These are phyloP conservation scores for Glaciozyma martinii DNA, from an alignment of 768 basidiomycete genomes.

Conservation along the genomic window DNA sequence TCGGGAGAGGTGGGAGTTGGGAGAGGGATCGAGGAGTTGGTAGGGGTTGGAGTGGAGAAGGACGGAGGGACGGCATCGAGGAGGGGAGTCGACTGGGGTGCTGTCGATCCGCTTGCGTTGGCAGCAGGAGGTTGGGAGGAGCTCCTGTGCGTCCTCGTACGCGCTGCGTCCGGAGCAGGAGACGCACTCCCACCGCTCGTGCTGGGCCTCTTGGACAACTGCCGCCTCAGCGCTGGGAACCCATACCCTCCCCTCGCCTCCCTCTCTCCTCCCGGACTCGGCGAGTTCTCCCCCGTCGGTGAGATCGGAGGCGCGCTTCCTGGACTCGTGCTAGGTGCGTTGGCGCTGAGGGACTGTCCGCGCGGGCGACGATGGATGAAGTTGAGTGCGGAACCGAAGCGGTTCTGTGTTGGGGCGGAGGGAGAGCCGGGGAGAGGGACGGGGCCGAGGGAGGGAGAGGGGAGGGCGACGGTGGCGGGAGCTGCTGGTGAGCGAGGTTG, in stretches of 20 bases:
- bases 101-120: not conserved
- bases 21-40: not conserved
- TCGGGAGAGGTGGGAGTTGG: conserved; percentile 5
- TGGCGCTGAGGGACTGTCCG: conserved; percentile 12
- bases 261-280: no score
- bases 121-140: conserved; percentile 21
- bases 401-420: conserved; percentile 9
- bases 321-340: conserved; percentile 10
- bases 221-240: conserved; percentile 23
- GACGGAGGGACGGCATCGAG: no score
- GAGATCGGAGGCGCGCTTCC: conserved; percentile 11
- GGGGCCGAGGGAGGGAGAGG: not conserved
- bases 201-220: conserved; percentile 13
- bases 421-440: not conserved
- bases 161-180: not conserved
- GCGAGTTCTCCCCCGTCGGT: not conserved
- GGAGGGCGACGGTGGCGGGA: not conserved
- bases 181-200: not conserved
- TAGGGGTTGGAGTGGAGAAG: not conserved
- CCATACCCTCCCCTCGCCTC: conserved; percentile 21
- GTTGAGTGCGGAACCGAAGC: conserved; percentile 23
- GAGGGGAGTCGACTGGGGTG: not conserved
- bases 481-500: not conserved
- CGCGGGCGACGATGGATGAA: conserved; percentile 27
- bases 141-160: conserved; percentile 14